These are phyloP conservation scores for Zizania latifolia DNA, from an alignment of 176 grass and related monocot genomes.

Conservation along the genomic window DNA sequence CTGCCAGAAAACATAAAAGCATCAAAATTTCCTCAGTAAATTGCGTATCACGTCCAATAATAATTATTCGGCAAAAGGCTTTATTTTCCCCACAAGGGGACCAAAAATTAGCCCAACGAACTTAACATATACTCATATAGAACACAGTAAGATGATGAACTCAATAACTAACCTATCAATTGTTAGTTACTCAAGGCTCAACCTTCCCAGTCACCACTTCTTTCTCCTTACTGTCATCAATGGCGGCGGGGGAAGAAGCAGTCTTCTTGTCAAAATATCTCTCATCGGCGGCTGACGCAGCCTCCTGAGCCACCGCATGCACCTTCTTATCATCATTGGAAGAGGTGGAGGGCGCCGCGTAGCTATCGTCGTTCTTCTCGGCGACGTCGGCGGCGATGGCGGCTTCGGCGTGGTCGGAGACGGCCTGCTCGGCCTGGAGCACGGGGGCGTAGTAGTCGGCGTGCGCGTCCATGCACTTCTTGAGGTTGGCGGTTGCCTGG, in stretches of 20 bases:
- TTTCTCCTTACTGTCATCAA: slow-evolving; percentile 13
- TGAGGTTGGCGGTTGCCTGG: slow-evolving; percentile 51
- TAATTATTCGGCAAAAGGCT: slow-evolving; percentile 10
- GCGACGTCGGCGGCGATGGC: neutral
- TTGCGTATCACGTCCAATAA: neutral
- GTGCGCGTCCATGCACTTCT: slow-evolving; percentile 84
- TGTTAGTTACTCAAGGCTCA: slow-evolving; percentile 17
- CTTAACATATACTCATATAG: neutral
- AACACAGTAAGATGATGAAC: neutral
- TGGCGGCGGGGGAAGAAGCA: neutral
- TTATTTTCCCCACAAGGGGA: slow-evolving; percentile 34
- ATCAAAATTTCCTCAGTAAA: slow-evolving; percentile 26
- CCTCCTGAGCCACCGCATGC: neutral
- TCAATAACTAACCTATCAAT: slow-evolving; percentile 15
- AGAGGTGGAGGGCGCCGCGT: neutral
- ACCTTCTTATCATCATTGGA: neutral
- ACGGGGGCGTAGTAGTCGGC: slow-evolving; percentile 68
- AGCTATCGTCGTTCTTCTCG: neutral
- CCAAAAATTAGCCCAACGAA: neutral
- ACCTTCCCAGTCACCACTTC: slow-evolving; percentile 11
- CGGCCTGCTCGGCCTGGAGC: slow-evolving; percentile 42
- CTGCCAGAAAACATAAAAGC: neutral
- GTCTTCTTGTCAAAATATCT: neutral
- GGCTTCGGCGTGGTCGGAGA: slow-evolving; percentile 21
- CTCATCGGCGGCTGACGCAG: neutral